Percentiles rank a stretch among this genome's conserved stretches.
phyloP scores from a whole-genome alignment of 2,329 filamentous ascomycete genomes.

The Sporothrix luriei region DNA sequence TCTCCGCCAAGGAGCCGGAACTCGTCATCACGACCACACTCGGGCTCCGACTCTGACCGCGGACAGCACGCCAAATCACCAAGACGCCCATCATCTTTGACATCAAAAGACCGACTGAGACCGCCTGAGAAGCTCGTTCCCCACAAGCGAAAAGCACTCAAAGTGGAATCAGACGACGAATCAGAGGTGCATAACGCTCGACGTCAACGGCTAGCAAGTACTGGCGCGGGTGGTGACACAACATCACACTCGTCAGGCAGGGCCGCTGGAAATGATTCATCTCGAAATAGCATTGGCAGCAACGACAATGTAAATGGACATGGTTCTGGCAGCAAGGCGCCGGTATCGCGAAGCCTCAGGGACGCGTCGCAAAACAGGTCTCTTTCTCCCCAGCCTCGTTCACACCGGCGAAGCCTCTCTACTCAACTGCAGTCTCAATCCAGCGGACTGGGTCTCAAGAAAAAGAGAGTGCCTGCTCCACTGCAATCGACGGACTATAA shows the following conservation, averaged over 20 bases:
- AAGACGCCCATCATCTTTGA: constrained; percentile 43
- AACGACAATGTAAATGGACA: constrained; percentile 34
- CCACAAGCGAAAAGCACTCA: constrained; percentile 58
- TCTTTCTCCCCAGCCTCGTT: constrained; percentile 60
- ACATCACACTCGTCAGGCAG: constrained; percentile 15
- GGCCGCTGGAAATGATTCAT: constrained; percentile 23
- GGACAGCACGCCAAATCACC: constrained; percentile 48
- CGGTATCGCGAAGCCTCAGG: constrained; percentile 42
- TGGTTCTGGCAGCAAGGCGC: constrained; percentile 38
- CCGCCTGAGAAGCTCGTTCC: constrained; percentile 52
- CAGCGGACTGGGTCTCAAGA: constrained; percentile 62
- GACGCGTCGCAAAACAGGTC: constrained; percentile 53
- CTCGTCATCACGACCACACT: constrained; percentile 46
- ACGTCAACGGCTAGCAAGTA: constrained; percentile 55
- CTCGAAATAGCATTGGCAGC: constrained; percentile 35
- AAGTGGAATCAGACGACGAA: constrained; percentile 61
- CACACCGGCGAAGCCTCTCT: constrained; percentile 66
- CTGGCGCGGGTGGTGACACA: constrained; percentile 43
- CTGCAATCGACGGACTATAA: constrained; percentile 66
- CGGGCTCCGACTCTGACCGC: constrained; percentile 61
- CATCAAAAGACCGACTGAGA: constrained; percentile 50
- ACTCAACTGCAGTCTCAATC: constrained; percentile 61
- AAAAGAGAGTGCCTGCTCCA: constrained; percentile 63
- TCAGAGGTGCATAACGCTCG: constrained; percentile 57
- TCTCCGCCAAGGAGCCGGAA: constrained; percentile 53